Conservation (phyloP, 140 eudicot species). For the Bidens hawaiensis region DNA sequence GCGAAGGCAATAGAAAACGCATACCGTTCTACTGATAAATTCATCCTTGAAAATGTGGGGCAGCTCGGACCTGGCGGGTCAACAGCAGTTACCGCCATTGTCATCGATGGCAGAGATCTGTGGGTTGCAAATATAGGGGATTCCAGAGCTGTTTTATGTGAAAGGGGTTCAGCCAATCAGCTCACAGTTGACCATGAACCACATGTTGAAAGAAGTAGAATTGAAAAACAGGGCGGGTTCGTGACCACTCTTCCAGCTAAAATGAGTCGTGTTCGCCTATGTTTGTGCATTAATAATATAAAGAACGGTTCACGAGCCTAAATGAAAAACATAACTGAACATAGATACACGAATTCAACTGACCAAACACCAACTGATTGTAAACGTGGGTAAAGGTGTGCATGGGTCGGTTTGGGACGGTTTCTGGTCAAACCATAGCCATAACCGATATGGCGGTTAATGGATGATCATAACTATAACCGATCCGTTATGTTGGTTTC, state of each 20-base stretch:
- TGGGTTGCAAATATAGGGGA: conserved; percentile 89
- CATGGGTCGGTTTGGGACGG: too few species aligned
- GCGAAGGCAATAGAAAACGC: conserved; percentile 58
- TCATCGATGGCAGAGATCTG: conserved; percentile 68
- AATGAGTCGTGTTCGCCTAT: background rate
- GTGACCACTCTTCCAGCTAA: conserved; percentile 78
- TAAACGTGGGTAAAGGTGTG: too few species aligned
- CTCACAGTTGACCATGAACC: conserved; percentile 88
- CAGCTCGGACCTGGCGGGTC: conserved; percentile 89
- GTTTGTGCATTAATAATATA: too few species aligned
- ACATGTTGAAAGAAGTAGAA: conserved; percentile 52
- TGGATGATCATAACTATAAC: too few species aligned
- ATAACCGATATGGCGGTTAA: too few species aligned
- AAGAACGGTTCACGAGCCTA: too few species aligned
- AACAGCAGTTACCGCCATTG: conserved; percentile 91
- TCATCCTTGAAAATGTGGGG: conserved; percentile 50
- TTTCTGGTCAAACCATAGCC: too few species aligned
- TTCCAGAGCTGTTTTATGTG: conserved; percentile 72
- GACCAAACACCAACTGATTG: too few species aligned
- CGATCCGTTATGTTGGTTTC: too few species aligned
- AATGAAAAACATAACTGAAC: too few species aligned
- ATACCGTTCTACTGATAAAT: conserved; percentile 55
- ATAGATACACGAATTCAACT: too few species aligned
- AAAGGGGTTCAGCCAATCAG: conserved; percentile 60
- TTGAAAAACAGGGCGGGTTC: conserved; percentile 80